A percentile compares a stretch with the other conserved stretches of the same genome.
These are phyloP conservation scores for Nicotiana obtusifolia DNA, from an alignment of 257 asterid species.

Conservation along the genomic window DNA sequence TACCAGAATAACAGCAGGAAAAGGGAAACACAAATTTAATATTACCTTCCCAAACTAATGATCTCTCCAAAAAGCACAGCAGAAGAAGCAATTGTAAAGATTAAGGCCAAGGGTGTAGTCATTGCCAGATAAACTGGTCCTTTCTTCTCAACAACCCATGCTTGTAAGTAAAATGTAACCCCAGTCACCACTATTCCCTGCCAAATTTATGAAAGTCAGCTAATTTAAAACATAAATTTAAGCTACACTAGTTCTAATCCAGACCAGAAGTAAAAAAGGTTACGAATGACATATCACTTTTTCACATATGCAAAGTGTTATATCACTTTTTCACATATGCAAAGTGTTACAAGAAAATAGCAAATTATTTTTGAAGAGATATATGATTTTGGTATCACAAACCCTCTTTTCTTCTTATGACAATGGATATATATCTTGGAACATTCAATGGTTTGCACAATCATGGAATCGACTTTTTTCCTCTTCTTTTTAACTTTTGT, in stretches of 20 bases:
- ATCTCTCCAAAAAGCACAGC: slow-evolving; percentile 62
- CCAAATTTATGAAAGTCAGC: background rate
- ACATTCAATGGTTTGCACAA: background rate
- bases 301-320: background rate
- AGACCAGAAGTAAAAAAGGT: background rate
- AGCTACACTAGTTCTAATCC: background rate
- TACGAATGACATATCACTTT: background rate
- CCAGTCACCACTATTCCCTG: slow-evolving; percentile 91
- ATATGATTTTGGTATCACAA: background rate
- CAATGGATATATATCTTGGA: background rate
- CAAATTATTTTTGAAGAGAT: background rate
- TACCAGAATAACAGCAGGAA: background rate
- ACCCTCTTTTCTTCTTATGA: background rate
- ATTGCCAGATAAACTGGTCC: slow-evolving; percentile 79
- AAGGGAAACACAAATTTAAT: background rate
- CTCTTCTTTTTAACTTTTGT: background rate
- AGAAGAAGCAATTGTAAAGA: slow-evolving; percentile 55
- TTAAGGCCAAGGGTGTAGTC: slow-evolving; percentile 57
- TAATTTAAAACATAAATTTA: background rate
- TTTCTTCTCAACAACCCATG: slow-evolving; percentile 82
- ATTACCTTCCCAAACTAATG: slow-evolving; percentile 67
- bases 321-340: background rate
- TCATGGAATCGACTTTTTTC: background rate
- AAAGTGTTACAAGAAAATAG: background rate
- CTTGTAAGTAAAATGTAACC: slow-evolving; percentile 65